Conservation (phyloP, 139 green algal genomes). For the Pedinophyceae sp. region DNA sequence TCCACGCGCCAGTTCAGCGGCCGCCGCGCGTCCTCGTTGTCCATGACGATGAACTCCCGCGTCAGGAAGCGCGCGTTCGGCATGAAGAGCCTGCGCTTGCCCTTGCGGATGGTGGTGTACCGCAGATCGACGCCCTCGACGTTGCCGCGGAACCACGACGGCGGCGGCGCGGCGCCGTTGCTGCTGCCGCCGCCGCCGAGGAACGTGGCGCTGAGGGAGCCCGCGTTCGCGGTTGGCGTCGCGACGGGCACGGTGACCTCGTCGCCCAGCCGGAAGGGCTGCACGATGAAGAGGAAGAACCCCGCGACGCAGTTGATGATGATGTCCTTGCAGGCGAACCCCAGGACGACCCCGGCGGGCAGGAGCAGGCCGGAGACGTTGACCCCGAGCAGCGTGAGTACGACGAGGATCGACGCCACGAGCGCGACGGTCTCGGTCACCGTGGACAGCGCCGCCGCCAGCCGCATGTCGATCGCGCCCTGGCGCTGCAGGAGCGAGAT, state of each 20-base stretch:
- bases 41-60: constrained; percentile 45
- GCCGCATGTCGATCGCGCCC: constrained; percentile 35
- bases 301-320: constrained; percentile 45
- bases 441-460: constrained; percentile 37
- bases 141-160: constrained; percentile 55
- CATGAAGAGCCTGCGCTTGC: constrained; percentile 31
- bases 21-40: too few relatives aligned
- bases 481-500: constrained; percentile 36
- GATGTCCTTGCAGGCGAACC: constrained; percentile 45
- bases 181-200: constrained; percentile 2
- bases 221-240: constrained; percentile 1
- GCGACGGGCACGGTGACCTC: constrained; percentile 28
- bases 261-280: constrained; percentile 30
- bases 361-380: constrained; percentile 49
- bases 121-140: constrained; percentile 52
- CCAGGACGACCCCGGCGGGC: constrained; percentile 37
- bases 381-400: constrained; percentile 46
- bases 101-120: constrained; percentile 20
- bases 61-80: constrained; percentile 47
- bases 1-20: too few relatives aligned
- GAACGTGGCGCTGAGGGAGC: too few relatives aligned
- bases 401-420: constrained; percentile 29
- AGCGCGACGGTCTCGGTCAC: constrained; percentile 28
- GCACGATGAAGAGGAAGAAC: constrained; percentile 45
- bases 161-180: not conserved